Base-by-base conservation (phyloP, 805 yeast genomes). In the Zygosaccharomyces bisporus region DNA sequence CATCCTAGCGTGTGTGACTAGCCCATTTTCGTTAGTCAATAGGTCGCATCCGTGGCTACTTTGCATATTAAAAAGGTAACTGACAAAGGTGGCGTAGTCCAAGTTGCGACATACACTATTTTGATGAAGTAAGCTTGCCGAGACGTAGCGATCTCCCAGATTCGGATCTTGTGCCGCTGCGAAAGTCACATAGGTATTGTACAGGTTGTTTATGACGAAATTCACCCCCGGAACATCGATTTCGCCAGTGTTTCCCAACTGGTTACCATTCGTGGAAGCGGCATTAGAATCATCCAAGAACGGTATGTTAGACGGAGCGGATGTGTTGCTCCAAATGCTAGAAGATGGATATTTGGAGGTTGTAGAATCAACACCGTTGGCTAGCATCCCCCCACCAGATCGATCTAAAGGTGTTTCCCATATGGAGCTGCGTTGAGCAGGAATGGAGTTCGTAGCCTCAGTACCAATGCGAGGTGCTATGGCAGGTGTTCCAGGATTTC, bases 1-100 rank as follows among this genome's bases (percentile, higher is more conserved):
- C 47, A 59, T 52, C 38, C 52, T 53, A 6, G 55, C 58, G 41
- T 59, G 64, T 1, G 61, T 50, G 8, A 59, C 48, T 1, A 49
- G 31, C 14, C 66, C 64, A 2, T 47, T 42, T 1, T 48, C 43
- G 25, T 53, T 47, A 5, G 51, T 49, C 18, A 57, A 16, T 4
- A 61, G 25, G 19, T 60, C 62, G 27, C 57, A 52, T 17, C 50
- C 52, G 34, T 58, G 51, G 6, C 46, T 25, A 6, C 31, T 38
- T 16, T 54, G 52, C 58, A 63, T 54, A 16, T 36, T 39, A 8
- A 56, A 23, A 18, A 63, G 34, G 19, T 48, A 52, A 23, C 49
- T 48, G n/a, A 57, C 36, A 33, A 60, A 61, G 2, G 51, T 32
- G 6, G 52, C 30, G 35, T 56, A 58, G 23, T 54, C 58, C 10